Evolutionary conservation across 1,139 yeast genomes (phyloP).

Genomic region (Scheffersomyces parashehatae): DNA sequence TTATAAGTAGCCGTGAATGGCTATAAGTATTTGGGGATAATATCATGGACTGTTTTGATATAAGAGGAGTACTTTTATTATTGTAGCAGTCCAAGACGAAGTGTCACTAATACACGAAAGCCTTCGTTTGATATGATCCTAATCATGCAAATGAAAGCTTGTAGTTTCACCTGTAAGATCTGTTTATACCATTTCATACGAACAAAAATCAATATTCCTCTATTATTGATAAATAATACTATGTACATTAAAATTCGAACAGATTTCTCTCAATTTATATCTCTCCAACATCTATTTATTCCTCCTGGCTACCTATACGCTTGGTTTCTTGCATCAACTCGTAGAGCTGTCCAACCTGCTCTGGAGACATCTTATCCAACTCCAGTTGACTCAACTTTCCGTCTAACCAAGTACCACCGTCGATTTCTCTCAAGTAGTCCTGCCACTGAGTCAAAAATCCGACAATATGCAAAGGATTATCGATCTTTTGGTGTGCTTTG

Average conservation of each 20-base stretch:
- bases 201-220: too few species aligned
- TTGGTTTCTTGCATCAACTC: constrained; percentile 50
- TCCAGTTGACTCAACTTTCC: constrained; percentile 66
- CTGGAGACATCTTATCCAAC: constrained; percentile 83
- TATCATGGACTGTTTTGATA: too few species aligned
- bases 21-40: too few species aligned
- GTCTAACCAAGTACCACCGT: constrained; percentile 75
- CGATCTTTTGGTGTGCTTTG: constrained; percentile 76
- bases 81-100: too few species aligned
- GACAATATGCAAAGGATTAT: constrained; percentile 89
- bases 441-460: constrained; percentile 97
- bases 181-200: neutral
- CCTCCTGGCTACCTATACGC: constrained; percentile 54
- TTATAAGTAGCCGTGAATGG: too few species aligned
- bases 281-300: constrained; percentile 31
- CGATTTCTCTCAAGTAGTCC: constrained; percentile 71
- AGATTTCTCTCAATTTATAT: neutral
- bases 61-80: too few species aligned
- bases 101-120: too few species aligned
- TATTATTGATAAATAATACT: neutral
- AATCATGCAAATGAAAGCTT: neutral
- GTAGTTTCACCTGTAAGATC: neutral
- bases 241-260: neutral
- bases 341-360: constrained; percentile 78
- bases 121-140: too few species aligned